These are phyloP conservation scores for Aeschynomene evenia DNA, from an alignment of 306 rosid genomes.

Conservation along the genomic window DNA sequence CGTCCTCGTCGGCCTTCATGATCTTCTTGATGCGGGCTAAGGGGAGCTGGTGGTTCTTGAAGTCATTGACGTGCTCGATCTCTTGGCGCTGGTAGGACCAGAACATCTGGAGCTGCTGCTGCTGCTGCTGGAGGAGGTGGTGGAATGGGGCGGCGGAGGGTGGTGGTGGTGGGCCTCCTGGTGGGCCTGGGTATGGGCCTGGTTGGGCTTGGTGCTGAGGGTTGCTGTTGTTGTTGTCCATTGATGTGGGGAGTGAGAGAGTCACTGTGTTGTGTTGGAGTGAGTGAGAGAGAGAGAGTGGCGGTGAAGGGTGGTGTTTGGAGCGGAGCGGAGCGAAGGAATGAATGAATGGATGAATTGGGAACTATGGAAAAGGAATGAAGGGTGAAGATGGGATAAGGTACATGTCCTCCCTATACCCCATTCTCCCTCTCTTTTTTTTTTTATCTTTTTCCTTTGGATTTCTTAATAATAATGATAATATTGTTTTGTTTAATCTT, in stretches of 20 bases:
- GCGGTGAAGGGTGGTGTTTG: no score
- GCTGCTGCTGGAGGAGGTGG: slow-evolving; percentile 92
- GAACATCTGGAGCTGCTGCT: slow-evolving; percentile 95
- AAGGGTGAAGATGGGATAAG: not conserved
- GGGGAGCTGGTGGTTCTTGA: slow-evolving; percentile 98
- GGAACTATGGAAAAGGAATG: not conserved
- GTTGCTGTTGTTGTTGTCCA: slow-evolving; percentile 58
- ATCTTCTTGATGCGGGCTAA: slow-evolving; percentile 98
- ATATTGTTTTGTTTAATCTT: no score
- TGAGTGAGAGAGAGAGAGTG: not conserved
- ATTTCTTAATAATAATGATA: no score
- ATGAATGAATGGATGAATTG: no score
- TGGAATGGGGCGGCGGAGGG: slow-evolving; percentile 58
- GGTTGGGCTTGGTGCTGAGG: slow-evolving; percentile 40
- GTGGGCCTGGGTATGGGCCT: slow-evolving; percentile 44
- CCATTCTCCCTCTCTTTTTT: not conserved
- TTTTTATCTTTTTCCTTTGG: no score
- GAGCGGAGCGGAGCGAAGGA: no score
- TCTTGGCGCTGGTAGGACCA: slow-evolving; percentile 91
- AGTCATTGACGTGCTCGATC: slow-evolving; percentile 88
- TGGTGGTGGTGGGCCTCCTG: slow-evolving; percentile 31
- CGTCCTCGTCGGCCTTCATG: slow-evolving; percentile 99
- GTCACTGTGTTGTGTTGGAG: not conserved
- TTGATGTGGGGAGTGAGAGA: not conserved
- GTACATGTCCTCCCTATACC: not conserved